These are phyloP conservation scores for Lipomyces spencermartinsiae DNA, from an alignment of 805 yeast species.

Conservation along the genomic window DNA sequence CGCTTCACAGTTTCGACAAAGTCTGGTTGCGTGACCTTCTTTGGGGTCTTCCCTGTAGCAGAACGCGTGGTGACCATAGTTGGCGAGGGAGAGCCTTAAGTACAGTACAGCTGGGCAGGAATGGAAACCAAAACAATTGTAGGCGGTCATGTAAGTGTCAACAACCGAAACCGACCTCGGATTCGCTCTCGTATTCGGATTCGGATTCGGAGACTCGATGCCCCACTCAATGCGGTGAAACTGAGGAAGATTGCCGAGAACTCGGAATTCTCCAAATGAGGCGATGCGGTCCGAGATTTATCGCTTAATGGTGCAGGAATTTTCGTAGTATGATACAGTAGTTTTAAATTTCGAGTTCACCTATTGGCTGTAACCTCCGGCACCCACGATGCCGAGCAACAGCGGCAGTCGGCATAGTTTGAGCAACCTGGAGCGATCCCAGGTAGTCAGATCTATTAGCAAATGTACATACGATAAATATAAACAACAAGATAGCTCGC, in stretches of 20 bases:
- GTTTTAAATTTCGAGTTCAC: too few species aligned
- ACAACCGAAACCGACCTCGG: background rate
- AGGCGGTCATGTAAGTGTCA: background rate
- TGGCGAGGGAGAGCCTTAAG: background rate
- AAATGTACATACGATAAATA: background rate
- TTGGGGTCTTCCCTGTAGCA: slow-evolving; percentile 33
- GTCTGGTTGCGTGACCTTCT: slow-evolving; percentile 24
- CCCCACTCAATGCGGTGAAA: too few species aligned
- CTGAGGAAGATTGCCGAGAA: too few species aligned
- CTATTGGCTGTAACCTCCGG: too few species aligned
- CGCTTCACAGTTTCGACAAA: slow-evolving; percentile 27
- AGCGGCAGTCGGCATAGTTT: too few species aligned
- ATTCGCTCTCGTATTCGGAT: background rate
- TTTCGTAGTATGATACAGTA: too few species aligned
- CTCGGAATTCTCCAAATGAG: too few species aligned
- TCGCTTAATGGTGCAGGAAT: too few species aligned
- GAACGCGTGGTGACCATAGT: slow-evolving; percentile 33
- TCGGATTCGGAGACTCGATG: background rate
- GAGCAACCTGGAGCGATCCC: too few species aligned
- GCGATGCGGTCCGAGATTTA: too few species aligned
- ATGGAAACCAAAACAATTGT: background rate
- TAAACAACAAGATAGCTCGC: background rate
- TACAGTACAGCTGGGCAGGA: background rate
- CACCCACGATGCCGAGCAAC: too few species aligned
- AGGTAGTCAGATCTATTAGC: background rate